phyloP scores from a whole-genome alignment of 306 rosid genomes.

The Fragaria nilgerrensis region DNA sequence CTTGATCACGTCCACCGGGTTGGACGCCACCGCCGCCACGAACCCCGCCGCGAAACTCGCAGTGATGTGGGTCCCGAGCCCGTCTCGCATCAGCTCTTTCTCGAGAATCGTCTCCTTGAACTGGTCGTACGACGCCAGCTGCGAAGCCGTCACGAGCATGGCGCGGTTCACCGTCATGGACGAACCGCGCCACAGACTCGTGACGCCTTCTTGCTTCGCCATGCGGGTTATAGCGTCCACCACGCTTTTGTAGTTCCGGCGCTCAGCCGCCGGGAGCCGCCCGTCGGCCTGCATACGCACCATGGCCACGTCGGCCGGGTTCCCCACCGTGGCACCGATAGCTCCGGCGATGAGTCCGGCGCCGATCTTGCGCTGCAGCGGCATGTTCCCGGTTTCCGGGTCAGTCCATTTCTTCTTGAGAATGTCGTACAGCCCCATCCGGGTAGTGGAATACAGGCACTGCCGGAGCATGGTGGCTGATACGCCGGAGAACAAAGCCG shows the following conservation, averaged over 20 bases:
- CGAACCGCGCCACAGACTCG: constrained; percentile 76
- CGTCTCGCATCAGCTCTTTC: constrained; percentile 55
- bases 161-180: constrained; percentile 76
- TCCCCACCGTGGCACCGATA: constrained; percentile 58
- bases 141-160: constrained; percentile 80
- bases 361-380: constrained; percentile 41
- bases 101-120: constrained; percentile 59
- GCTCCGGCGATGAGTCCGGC: constrained; percentile 72
- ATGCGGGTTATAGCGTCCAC: constrained; percentile 60
- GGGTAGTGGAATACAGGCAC: constrained; percentile 70
- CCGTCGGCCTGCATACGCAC: constrained; percentile 86
- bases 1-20: constrained; percentile 75
- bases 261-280: constrained; percentile 55
- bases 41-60: constrained; percentile 79
- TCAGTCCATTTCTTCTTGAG: constrained; percentile 66
- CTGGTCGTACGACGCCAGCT: constrained; percentile 70
- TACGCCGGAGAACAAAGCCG: constrained; percentile 66
- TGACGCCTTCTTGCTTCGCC: constrained; percentile 55
- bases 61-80: constrained; percentile 77
- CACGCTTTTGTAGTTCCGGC: constrained; percentile 66
- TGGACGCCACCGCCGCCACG: constrained; percentile 71
- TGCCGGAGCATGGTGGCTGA: constrained; percentile 84
- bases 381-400: constrained; percentile 43
- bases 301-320: constrained; percentile 82
- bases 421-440: constrained; percentile 76